Conservation (phyloP, 345 rosid species). For the Carallia brachiata region DNA sequence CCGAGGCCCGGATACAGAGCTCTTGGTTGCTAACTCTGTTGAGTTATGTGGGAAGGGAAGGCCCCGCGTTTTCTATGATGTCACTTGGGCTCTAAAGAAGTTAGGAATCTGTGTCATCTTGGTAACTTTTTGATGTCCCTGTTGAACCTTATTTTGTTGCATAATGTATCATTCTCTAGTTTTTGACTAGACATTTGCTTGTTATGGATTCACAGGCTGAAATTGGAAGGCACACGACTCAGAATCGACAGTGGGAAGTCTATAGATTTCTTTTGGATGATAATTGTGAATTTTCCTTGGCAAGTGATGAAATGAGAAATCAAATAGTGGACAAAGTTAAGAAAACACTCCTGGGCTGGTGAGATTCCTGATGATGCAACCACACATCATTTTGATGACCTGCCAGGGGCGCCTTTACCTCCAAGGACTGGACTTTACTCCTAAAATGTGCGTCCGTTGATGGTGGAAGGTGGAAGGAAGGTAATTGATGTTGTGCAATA, state of each 20-base stretch:
- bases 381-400: no score
- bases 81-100: slow-evolving; percentile 22
- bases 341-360: slow-evolving; percentile 31
- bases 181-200: not conserved
- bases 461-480: no score
- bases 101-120: slow-evolving; percentile 29
- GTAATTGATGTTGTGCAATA: no score
- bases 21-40: slow-evolving; percentile 32
- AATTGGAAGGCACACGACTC: slow-evolving; percentile 27
- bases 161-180: not conserved
- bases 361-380: not conserved
- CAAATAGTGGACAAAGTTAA: slow-evolving; percentile 23
- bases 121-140: slow-evolving; percentile 6
- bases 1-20: slow-evolving; percentile 32
- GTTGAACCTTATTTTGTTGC: not conserved
- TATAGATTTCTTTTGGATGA: slow-evolving; percentile 34
- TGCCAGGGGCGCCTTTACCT: no score
- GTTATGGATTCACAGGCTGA: slow-evolving; percentile 18
- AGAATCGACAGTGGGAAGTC: slow-evolving; percentile 29
- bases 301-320: slow-evolving; percentile 14
- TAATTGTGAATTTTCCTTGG: slow-evolving; percentile 12
- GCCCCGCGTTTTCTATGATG: slow-evolving; percentile 30
- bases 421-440: no score
- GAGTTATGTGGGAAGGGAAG: slow-evolving; percentile 31
- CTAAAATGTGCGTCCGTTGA: no score